Conservation (phyloP, 2,329 filamentous ascomycete species). For the Coleophoma eucalyptorum region DNA sequence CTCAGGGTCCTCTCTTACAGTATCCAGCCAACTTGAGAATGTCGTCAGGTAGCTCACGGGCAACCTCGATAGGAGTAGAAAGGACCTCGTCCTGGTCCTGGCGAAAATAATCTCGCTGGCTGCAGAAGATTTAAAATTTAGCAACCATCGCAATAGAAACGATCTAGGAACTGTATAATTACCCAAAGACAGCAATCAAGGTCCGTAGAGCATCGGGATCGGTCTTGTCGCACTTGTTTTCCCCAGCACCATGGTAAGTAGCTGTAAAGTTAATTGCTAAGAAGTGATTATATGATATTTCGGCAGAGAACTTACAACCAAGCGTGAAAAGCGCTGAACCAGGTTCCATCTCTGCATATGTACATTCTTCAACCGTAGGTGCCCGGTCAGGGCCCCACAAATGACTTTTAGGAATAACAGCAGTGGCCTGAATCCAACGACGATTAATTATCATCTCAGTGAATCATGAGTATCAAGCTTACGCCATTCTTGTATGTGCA, state of each 20-base stretch:
- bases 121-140: not conserved
- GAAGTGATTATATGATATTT: not conserved
- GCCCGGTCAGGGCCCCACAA: not conserved
- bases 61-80: not conserved
- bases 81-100: not conserved
- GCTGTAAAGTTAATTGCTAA: not conserved
- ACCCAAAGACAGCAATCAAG: not conserved
- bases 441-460: not conserved
- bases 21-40: not conserved
- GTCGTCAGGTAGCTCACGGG: not conserved
- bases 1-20: not conserved
- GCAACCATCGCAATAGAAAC: not conserved
- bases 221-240: not conserved
- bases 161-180: not conserved
- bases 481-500: not conserved
- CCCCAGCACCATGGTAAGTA: not conserved
- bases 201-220: not conserved
- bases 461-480: not conserved
- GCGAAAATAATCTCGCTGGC: not conserved
- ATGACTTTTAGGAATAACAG: not conserved
- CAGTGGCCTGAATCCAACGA: not conserved
- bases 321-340: not conserved
- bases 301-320: not conserved
- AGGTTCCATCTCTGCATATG: not conserved
- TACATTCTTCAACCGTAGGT: not conserved